Base-by-base conservation (phyloP, 768 basidiomycete species). In the Phlebiopsis gigantea region DNA sequence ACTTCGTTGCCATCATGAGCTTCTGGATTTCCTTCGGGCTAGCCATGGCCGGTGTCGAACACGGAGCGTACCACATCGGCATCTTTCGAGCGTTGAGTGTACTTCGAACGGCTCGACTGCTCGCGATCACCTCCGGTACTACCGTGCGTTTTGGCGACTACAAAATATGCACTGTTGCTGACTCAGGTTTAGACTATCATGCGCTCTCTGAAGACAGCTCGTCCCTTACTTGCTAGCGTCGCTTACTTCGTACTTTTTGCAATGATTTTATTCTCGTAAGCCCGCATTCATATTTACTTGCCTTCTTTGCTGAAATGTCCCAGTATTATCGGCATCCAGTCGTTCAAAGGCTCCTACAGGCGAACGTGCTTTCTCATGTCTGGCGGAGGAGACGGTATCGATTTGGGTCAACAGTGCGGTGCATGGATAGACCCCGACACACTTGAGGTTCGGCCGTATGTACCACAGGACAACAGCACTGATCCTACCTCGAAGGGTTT, bases 241-340 rank as follows among this genome's bases (percentile, higher is more conserved):
- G 83, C 93, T 0, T 90, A 90, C 68, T 98, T 98, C 66, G 88
- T 97, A 15, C 61, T 94, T 21, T 98, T 98, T 64, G 93, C 93
- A 0, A 87, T 93, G 74, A 72, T 84, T 12, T 66, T 98, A 5
- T 97, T 98, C 70, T 92, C 90, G 89, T 91, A 57, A 63, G 87
- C 75, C n/a, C 22, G 1, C 41, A 52, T 22, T 8, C 26, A 25
- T 25, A 21, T 41, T 47, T 15, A 17, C 22, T 25, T 15, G 12
- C 19, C 21, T 45, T n/a, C 8, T n/a, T n/a, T n/a, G 7, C 31
- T 42, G 19, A 42, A 21, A 19, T 39, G 10, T 25, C 1, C 3
- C 29, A 1, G 91, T 3, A 89, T 98, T 65, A 89, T 97, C 56
- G 95, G 96, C n/a, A 82, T 97, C 1, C 93, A 98, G 63, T 83